Conservation (phyloP, 2,329 filamentous ascomycete species). For the Neofusicoccum cordaticola region DNA sequence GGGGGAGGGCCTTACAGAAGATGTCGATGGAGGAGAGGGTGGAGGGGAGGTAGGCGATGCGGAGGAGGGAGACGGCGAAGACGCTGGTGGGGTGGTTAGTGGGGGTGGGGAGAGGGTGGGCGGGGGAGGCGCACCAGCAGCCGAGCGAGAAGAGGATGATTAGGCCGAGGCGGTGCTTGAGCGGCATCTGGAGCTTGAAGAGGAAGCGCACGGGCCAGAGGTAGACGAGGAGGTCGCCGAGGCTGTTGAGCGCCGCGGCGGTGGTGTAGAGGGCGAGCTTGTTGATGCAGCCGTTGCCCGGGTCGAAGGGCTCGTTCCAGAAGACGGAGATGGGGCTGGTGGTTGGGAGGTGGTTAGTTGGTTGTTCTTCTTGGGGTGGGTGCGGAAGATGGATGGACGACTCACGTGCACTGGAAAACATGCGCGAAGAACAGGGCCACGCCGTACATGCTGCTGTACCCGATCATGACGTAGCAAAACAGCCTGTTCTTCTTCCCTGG, state of each 20-base stretch:
- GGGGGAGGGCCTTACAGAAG: background rate
- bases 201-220: conserved; percentile 24
- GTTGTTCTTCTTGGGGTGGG: background rate
- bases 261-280: conserved; percentile 19
- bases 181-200: conserved; percentile 22
- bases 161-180: conserved; percentile 19
- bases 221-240: conserved; percentile 22
- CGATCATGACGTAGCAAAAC: conserved; percentile 29
- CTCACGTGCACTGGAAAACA: conserved; percentile 18
- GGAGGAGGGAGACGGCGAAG: conserved; percentile 5
- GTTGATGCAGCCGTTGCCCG: conserved; percentile 15
- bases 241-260: conserved; percentile 21
- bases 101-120: too few species aligned
- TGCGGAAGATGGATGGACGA: background rate
- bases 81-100: background rate
- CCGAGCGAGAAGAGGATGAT: conserved; percentile 21
- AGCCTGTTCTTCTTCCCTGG: conserved; percentile 25
- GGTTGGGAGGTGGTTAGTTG: too few species aligned
- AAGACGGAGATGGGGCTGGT: conserved; percentile 16
- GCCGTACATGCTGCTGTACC: conserved; percentile 25
- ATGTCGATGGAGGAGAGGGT: background rate
- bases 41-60: conserved; percentile 1
- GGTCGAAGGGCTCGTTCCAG: background rate
- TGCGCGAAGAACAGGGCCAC: conserved; percentile 26
- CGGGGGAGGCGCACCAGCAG: background rate